phyloP scores from a whole-genome alignment of 257 asterid species.

The Ophiorrhiza pumila region DNA sequence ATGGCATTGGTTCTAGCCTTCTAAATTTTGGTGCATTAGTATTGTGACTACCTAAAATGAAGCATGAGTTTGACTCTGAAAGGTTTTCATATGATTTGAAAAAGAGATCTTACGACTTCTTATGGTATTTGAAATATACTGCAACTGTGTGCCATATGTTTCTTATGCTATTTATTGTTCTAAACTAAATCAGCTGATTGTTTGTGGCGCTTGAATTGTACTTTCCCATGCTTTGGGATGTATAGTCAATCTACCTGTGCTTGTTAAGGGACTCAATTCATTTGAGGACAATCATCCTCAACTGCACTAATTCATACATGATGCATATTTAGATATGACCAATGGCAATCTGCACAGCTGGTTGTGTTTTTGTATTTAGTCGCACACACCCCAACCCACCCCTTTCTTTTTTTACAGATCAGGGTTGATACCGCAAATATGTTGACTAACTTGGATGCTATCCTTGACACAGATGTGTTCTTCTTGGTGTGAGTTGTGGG shows the following conservation, averaged over 20 bases:
- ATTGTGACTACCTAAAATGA: background rate
- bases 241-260: background rate
- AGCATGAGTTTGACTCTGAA: background rate
- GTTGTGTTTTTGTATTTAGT: background rate
- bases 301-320: background rate
- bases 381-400: background rate
- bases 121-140: background rate
- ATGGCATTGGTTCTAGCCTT: background rate
- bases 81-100: background rate
- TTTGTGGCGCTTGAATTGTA: background rate
- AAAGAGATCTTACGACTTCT: background rate
- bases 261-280: background rate
- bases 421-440: background rate
- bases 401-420: background rate
- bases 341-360: background rate
- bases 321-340: background rate
- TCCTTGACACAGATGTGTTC: conserved; percentile 66
- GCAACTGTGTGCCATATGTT: background rate
- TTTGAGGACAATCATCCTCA: too few species aligned
- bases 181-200: background rate
- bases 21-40: background rate
- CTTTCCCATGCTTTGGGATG: conserved; percentile 6
- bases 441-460: background rate
- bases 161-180: background rate
- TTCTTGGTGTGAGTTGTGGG: conserved; percentile 96